Evolutionary conservation across 768 basidiomycete genomes (phyloP), one percentile per base, ranked within the genome.

Genomic region (Sistotremastrum suecicum): DNA sequence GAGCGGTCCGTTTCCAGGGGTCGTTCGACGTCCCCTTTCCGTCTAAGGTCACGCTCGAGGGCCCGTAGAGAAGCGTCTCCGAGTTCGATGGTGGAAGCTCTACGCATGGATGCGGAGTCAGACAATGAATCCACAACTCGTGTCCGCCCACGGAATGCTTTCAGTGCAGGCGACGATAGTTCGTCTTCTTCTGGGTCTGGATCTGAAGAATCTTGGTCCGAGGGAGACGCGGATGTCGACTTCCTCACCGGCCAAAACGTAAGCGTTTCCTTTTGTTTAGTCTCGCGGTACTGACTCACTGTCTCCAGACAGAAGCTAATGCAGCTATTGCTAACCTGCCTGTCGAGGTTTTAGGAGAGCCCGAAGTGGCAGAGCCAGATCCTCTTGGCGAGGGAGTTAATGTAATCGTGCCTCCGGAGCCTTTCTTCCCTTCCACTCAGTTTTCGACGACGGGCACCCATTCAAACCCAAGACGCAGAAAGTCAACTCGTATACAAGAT

Each of bases 351-450:
- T 59, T 59, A 2, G 61, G 60, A 39, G 82, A 83, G 44, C 67
- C 63, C 11, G 80, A 82, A 41, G 64, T 61, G 3, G 60, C 58
- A 36, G 64, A 72, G 37, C 75, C 80, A 0, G 90, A 92, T 60
- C 86, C 85, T 0, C 69, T 92, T 7, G 92, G 92, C 8, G 91
- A 95, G 62, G 92, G 89, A 46, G 83, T 88, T 12, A 91, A 90
- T 54, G 81, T 91, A 44, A 76, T 90, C 51, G 75, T 89, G 1
- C 83, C 87, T 1, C 80, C 76, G 3, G 83, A 87, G 51, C 84
- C 85, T 2, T 85, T 85, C 59, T 87, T 87, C 60, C 80, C 82
- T 11, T 71, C 72, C 34, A 83, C 81, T 4, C 70, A 85, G 41
- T 81, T 83, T 57, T 54, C 63, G 28, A 56, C 60, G 33, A 58